phyloP scores from a whole-genome alignment of 495 filamentous ascomycete genomes.

The Lasiosphaeria ovina region DNA sequence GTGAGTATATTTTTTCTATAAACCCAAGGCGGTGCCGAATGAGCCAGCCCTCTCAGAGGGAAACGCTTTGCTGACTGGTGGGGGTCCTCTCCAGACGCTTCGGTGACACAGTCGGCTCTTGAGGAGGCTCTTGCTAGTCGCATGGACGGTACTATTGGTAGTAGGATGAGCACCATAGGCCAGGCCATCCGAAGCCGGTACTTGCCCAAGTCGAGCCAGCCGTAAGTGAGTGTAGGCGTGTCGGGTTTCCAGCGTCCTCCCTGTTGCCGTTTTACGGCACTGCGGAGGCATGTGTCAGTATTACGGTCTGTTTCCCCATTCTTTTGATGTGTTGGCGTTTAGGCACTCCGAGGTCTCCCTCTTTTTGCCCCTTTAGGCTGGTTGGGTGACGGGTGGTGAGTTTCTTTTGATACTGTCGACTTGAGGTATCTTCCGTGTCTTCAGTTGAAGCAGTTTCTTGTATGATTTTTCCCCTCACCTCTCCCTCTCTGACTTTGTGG shows the following conservation, averaged over 20 bases:
- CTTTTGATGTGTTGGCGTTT: no score
- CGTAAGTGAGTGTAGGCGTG: slow-evolving; percentile 5
- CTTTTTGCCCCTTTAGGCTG: no score
- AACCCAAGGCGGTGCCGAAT: background rate
- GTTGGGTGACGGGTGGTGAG: no score
- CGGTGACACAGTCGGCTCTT: slow-evolving; percentile 88
- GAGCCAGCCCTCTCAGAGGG: no score
- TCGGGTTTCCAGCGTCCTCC: background rate
- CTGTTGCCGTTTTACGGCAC: background rate
- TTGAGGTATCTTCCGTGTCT: no score
- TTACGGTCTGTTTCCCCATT: no score
- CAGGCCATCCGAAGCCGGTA: slow-evolving; percentile 46
- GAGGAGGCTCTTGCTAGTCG: slow-evolving; percentile 92
- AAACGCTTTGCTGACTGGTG: slow-evolving; percentile 1
- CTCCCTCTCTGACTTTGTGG: no score
- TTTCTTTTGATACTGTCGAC: no score
- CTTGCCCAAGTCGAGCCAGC: slow-evolving; percentile 33
- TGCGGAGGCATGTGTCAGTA: no score
- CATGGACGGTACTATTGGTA: slow-evolving; percentile 74
- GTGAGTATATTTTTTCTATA: slow-evolving; percentile 45
- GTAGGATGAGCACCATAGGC: slow-evolving; percentile 82
- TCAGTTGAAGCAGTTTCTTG: no score
- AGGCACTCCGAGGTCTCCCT: no score
- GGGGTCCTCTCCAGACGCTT: slow-evolving; percentile 61
- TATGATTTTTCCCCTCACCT: no score